phyloP scores from a whole-genome alignment of 305 asterid species.

The Solanum hybrid region DNA sequence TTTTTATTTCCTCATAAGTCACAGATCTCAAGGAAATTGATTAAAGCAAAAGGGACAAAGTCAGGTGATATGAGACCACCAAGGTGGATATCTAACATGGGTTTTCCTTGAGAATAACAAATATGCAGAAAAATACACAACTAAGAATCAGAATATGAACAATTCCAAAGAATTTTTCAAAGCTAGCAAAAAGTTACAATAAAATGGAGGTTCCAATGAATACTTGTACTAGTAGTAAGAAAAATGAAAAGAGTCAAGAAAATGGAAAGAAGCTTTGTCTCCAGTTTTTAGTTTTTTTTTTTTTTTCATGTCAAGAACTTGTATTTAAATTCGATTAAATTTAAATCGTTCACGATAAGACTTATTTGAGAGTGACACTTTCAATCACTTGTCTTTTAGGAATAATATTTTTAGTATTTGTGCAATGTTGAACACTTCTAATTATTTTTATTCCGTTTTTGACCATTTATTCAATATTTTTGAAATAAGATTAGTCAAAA shows the following conservation, averaged over 20 bases:
- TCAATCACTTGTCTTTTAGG: neutral
- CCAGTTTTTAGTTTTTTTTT: too few species aligned
- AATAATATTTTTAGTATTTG: neutral
- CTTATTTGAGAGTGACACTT: neutral
- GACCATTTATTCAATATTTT: neutral
- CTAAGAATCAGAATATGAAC: neutral
- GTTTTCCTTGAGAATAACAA: neutral
- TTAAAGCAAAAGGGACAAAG: slow-evolving; percentile 20
- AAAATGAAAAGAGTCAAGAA: neutral
- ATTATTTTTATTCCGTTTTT: neutral
- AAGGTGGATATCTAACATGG: slow-evolving; percentile 12
- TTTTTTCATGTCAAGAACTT: accelerated
- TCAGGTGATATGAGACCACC: slow-evolving; percentile 35
- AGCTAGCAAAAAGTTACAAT: neutral
- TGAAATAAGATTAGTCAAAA: neutral
- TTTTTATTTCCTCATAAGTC: neutral
- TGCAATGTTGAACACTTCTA: neutral
- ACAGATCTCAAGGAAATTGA: slow-evolving; percentile 37
- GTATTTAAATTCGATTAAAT: too few species aligned
- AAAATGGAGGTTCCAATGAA: neutral
- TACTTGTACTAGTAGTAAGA: neutral
- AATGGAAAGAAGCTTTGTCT: neutral
- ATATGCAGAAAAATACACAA: neutral
- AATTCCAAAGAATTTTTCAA: neutral
- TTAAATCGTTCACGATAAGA: neutral